These are phyloP conservation scores for Polytolypa hystricis DNA, from an alignment of 2,329 filamentous ascomycete species.

Conservation along the genomic window DNA sequence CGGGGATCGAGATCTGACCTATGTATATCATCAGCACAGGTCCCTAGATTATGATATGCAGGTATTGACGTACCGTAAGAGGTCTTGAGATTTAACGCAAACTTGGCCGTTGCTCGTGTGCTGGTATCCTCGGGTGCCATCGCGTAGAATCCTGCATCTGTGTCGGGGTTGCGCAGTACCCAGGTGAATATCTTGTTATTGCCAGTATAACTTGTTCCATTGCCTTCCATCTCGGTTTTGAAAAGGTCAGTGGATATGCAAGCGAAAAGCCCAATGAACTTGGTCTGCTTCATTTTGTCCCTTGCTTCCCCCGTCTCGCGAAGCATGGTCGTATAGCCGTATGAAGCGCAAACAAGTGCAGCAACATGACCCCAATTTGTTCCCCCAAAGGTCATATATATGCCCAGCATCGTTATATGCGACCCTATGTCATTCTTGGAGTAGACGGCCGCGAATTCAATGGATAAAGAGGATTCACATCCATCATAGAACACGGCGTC, in stretches of 20 bases:
- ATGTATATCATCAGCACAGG: background rate
- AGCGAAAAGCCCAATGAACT: constrained; percentile 45
- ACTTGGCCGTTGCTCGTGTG: constrained; percentile 28
- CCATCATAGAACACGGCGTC: background rate
- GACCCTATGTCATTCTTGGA: constrained; percentile 64
- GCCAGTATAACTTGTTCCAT: constrained; percentile 40
- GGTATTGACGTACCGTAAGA: background rate
- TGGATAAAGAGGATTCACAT: background rate
- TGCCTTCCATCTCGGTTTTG: constrained; percentile 44
- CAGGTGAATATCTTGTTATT: constrained; percentile 38
- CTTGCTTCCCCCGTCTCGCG: constrained; percentile 42
- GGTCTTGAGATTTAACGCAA: background rate
- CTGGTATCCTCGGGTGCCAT: constrained; percentile 37
- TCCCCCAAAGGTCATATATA: constrained; percentile 71
- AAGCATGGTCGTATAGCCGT: constrained; percentile 54
- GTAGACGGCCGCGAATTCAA: constrained; percentile 58
- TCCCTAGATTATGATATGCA: no score
- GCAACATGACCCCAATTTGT: constrained; percentile 78
- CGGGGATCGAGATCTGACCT: constrained; percentile 24
- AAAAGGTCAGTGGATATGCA: constrained; percentile 41
- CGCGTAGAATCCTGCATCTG: constrained; percentile 41
- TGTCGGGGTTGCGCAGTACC: constrained; percentile 42
- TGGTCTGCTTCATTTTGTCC: constrained; percentile 44
- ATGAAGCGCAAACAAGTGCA: constrained; percentile 53
- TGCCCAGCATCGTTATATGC: constrained; percentile 55